Percentiles rank a stretch among this genome's conserved stretches.
Evolutionary conservation across 352 stramenopile species (phyloP).

Genomic region (Phytophthora pseudosyringae): DNA sequence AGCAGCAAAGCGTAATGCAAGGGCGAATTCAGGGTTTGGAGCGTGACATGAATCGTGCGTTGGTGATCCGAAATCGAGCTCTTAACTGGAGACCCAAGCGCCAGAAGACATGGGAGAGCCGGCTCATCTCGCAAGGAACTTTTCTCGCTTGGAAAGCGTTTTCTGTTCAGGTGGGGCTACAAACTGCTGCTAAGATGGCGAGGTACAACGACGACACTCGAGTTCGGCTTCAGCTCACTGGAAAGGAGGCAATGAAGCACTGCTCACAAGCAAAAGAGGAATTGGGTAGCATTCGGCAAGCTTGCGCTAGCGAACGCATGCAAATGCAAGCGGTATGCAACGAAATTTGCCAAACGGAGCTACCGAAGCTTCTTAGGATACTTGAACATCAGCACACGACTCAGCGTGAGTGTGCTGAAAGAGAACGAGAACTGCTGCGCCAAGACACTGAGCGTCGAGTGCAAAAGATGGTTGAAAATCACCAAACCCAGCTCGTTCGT

Average conservation of each 20-base stretch:
- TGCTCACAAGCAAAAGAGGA: constrained; percentile 19
- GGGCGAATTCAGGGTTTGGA: constrained; percentile 27
- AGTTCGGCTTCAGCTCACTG: constrained; percentile 12
- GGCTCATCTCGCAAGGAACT: background rate
- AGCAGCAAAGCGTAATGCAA: constrained; percentile 21
- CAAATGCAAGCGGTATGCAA: constrained; percentile 24
- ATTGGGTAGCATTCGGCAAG: constrained; percentile 12
- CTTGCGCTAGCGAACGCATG: constrained; percentile 9
- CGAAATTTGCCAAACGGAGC: constrained; percentile 22
- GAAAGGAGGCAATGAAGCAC: constrained; percentile 15
- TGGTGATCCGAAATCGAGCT: constrained; percentile 45
- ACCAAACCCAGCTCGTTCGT: background rate
- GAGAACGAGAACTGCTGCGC: constrained; percentile 22
- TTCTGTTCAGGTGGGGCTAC: constrained; percentile 9
- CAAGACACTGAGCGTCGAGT: constrained; percentile 34
- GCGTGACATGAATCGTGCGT: constrained; percentile 17
- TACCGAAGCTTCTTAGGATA: constrained; percentile 23
- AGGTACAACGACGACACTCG: constrained; percentile 19
- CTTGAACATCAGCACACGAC: constrained; percentile 11
- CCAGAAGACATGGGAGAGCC: constrained; percentile 18
- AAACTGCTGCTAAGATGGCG: constrained; percentile 6
- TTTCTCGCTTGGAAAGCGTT: constrained; percentile 43
- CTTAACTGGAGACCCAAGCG: constrained; percentile 39
- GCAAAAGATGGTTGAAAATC: background rate
- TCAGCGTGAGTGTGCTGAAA: constrained; percentile 5